phyloP scores from a whole-genome alignment of 306 rosid genomes.

The Cotoneaster glaucophyllus region DNA sequence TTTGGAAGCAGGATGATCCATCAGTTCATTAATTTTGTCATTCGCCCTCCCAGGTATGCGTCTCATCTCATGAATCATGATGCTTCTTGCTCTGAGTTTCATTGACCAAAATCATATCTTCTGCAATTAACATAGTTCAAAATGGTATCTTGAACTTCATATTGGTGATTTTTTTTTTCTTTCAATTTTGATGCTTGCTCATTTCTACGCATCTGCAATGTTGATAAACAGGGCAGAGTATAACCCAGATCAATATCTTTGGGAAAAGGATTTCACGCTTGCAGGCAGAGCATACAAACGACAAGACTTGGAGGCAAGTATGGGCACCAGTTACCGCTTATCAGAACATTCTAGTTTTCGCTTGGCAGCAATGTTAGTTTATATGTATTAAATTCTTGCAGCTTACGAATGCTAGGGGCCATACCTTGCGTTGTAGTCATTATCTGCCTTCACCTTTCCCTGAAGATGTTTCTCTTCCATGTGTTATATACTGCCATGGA shows the following conservation, averaged over 20 bases:
- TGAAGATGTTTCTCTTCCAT: conserved; percentile 74
- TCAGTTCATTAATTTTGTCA: conserved; percentile 83
- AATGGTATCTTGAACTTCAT: background rate
- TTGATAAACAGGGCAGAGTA: conserved; percentile 74
- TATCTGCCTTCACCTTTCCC: conserved; percentile 77
- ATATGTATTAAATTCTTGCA: conserved; percentile 35
- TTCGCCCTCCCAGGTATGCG: conserved; percentile 96
- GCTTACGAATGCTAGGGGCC: conserved; percentile 83
- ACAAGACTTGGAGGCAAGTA: conserved; percentile 98
- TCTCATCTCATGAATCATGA: background rate
- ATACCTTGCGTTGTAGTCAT: conserved; percentile 80
- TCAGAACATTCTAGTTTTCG: conserved; percentile 13
- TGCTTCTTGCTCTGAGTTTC: background rate
- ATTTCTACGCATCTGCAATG: conserved; percentile 15
- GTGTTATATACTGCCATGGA: conserved; percentile 97
- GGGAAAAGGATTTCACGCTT: conserved; percentile 85
- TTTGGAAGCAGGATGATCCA: conserved; percentile 67
- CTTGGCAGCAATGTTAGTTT: conserved; percentile 20
- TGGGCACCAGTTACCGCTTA: conserved; percentile 42
- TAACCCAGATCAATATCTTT: conserved; percentile 87
- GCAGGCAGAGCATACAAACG: conserved; percentile 76
- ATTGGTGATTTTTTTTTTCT: background rate
- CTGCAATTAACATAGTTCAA: background rate
- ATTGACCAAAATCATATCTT: background rate
- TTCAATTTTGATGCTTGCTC: background rate